Evolutionary conservation across 2,329 filamentous ascomycete genomes (phyloP).

Genomic region (Fusarium robinianum): DNA sequence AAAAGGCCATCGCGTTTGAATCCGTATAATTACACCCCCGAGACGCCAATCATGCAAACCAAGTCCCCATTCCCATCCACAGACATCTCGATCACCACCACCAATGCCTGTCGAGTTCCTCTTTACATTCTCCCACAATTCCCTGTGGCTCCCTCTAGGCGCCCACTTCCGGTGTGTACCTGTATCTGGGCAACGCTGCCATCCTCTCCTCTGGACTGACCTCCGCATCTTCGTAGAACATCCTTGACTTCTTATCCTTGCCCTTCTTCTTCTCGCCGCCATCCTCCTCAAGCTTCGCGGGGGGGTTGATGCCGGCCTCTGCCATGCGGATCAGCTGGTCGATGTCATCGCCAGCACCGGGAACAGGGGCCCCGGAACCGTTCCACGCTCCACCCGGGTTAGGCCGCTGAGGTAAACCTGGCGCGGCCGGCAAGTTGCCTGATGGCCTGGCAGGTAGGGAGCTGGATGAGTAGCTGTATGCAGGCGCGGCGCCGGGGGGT

Average conservation of each 20-base stretch:
- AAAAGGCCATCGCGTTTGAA: conserved; percentile 31
- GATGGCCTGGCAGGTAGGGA: conserved; percentile 54
- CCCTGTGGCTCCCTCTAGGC: no score
- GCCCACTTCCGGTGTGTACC: conserved; percentile 49
- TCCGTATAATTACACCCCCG: conserved; percentile 32
- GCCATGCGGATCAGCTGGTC: conserved; percentile 68
- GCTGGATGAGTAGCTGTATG: conserved; percentile 45
- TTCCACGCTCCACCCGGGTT: conserved; percentile 42
- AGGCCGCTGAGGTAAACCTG: conserved; percentile 52
- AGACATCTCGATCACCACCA: background rate
- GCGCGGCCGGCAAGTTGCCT: conserved; percentile 43
- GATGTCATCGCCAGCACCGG: conserved; percentile 60
- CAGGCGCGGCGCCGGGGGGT: conserved; percentile 25
- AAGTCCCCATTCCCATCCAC: conserved; percentile 17
- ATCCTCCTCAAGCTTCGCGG: conserved; percentile 46
- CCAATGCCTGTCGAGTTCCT: background rate
- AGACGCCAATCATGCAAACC: conserved; percentile 37
- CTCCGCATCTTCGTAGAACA: conserved; percentile 82
- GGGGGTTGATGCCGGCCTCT: conserved; percentile 61
- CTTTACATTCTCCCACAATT: background rate
- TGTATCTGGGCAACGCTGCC: conserved; percentile 77
- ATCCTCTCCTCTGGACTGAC: conserved; percentile 89
- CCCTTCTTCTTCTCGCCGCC: conserved; percentile 69
- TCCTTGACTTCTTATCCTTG: conserved; percentile 68
- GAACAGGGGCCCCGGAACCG: conserved; percentile 27